Base-by-base conservation (phyloP, 139 green algal genomes). In the Haematococcus lacustris region DNA sequence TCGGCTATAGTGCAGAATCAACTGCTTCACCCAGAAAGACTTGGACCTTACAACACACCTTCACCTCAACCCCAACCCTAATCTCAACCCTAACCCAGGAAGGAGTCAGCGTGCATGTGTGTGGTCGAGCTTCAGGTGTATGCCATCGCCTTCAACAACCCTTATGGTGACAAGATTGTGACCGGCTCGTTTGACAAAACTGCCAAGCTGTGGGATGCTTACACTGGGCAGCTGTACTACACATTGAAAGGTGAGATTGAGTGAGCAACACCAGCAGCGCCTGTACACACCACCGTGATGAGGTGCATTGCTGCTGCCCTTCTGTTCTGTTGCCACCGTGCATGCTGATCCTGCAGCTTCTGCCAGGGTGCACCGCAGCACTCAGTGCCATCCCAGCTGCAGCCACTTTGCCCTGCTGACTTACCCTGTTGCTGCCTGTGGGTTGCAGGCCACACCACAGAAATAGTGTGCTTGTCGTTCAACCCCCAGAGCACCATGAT, bases 91-190 rank as follows among this genome's bases (percentile, higher is more conserved):
- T 5, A 28, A 26, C 65, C 32, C 38, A 9, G 9, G 4, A 7
- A 9, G 32, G 4, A 7, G 43, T 28, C 61, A 40, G 4, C 61
- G 30, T 13, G 30, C 61, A n/a, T n/a, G n/a, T n/a, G n/a, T n/a
- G n/a, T n/a, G n/a, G n/a, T n/a, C n/a, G n/a, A n/a, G n/a, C n/a
- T n/a, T n/a, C 40, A 87, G 82, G 82, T 93, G 51, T 93, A 93
- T 61, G 86, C 86, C 3, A 88, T 93, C 28, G 85, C 88, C 21
- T 93, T 91, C 71, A 93, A 93, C 77, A 93, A 93, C 72, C 88
- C 88, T 9, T 93, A 85, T 71, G 86, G 88, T 23, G 84, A 93
- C 75, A 89, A 88, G 73, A 77, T 93, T 26, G 75, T 90, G 26
- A 93, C 88, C 26, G 88, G 88, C 1, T 88, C 80, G 3, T 93